A percentile compares a stretch with the other conserved stretches of the same genome.
Conservation (phyloP, 2,329 filamentous ascomycete genomes). For the Fusarium sp. region DNA sequence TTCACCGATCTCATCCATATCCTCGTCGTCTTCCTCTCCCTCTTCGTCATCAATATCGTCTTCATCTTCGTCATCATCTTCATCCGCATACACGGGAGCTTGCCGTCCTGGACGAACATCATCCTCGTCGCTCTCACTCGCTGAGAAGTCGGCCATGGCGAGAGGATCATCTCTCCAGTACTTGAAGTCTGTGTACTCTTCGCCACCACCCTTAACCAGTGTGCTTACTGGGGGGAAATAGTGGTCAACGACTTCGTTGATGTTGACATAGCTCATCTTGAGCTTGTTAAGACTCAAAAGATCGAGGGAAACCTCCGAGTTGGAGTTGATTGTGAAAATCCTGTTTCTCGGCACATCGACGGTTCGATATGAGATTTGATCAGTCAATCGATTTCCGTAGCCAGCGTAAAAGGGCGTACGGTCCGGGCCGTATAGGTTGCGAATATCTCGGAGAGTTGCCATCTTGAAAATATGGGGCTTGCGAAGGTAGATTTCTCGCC, state of each 20-base stretch:
- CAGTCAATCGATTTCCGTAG: conserved; percentile 95
- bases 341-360: conserved; percentile 94
- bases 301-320: conserved; percentile 93
- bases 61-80: conserved; percentile 55
- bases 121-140: conserved; percentile 73
- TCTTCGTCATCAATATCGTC: conserved; percentile 59
- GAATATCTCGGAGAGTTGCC: conserved; percentile 95
- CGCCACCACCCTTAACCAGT: conserved; percentile 87
- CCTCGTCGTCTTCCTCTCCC: conserved; percentile 54
- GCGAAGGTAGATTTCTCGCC: conserved; percentile 91
- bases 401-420: conserved; percentile 93
- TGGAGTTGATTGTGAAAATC: conserved; percentile 99
- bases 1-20: conserved; percentile 54
- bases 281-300: conserved; percentile 91
- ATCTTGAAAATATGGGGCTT: conserved; percentile 99
- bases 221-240: conserved; percentile 95
- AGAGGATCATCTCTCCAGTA: conserved; percentile 92
- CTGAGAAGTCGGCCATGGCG: conserved; percentile 88
- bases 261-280: conserved; percentile 96
- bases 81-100: conserved; percentile 56
- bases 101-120: conserved; percentile 66
- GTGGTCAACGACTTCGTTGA: conserved; percentile 97
- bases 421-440: conserved; percentile 82
- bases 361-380: conserved; percentile 93
- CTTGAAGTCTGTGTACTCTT: conserved; percentile 96